Conservation (phyloP, 2,329 filamentous ascomycete genomes). For the Fusarium irregulare region DNA sequence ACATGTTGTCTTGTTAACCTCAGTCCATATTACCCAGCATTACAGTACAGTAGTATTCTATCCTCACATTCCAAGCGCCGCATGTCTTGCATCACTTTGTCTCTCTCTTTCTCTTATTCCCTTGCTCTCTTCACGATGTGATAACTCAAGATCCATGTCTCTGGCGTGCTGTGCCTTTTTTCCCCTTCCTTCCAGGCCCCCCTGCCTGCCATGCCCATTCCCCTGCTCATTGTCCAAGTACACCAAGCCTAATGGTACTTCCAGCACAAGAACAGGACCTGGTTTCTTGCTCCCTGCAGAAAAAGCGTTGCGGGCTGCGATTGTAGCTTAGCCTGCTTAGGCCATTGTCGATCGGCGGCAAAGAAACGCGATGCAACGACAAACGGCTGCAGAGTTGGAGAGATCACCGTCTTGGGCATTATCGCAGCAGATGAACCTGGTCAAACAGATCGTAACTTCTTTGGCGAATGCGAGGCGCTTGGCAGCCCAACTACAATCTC, state of each 20-base stretch:
- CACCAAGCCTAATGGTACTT: slow-evolving; percentile 19
- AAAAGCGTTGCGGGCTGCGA: slow-evolving; percentile 13
- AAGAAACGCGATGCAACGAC: slow-evolving; percentile 17
- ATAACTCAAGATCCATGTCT: slow-evolving; percentile 38
- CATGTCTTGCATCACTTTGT: slow-evolving; percentile 44
- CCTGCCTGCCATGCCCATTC: slow-evolving; percentile 35
- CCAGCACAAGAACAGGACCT: background rate
- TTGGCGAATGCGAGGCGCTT: slow-evolving; percentile 8
- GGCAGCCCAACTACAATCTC: slow-evolving; percentile 7
- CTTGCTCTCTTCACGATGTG: background rate
- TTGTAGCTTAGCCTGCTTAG: slow-evolving; percentile 7
- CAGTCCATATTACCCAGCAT: background rate
- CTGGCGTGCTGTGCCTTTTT: slow-evolving; percentile 36
- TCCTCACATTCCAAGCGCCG: slow-evolving; percentile 13
- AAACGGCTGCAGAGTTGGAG: slow-evolving; percentile 22
- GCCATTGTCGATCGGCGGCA: slow-evolving; percentile 32
- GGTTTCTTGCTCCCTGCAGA: slow-evolving; percentile 23
- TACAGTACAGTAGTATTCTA: background rate
- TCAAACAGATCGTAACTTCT: slow-evolving; percentile 6
- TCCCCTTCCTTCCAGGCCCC: slow-evolving; percentile 16
- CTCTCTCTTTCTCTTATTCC: slow-evolving; percentile 4
- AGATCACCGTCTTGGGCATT: slow-evolving; percentile 29
- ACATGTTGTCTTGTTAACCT: background rate
- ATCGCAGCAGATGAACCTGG: slow-evolving; percentile 10
- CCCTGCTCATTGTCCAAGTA: slow-evolving; percentile 29